Evolutionary conservation across 305 asterid species (phyloP).

Genomic region (Fraxinus latifolia): DNA sequence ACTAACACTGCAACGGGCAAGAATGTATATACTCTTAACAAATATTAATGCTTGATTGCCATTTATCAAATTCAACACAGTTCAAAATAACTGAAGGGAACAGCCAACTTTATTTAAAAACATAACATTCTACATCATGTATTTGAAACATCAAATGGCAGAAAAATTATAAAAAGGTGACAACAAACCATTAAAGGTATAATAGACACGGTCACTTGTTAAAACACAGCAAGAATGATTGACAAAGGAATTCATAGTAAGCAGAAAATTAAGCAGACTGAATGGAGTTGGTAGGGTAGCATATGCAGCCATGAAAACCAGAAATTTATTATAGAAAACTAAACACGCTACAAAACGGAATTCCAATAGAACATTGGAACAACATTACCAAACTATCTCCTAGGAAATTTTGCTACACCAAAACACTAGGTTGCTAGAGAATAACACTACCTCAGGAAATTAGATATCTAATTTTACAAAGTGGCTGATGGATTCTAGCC

Average conservation of each 20-base stretch:
- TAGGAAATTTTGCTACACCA: constrained; percentile 21
- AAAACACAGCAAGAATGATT: neutral
- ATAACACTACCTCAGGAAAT: constrained; percentile 8
- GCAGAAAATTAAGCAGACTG: no score
- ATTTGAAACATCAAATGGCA: neutral
- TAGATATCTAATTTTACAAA: constrained; percentile 27
- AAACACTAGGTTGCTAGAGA: constrained; percentile 13
- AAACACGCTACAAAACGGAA: constrained; percentile 16
- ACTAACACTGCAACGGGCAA: no score
- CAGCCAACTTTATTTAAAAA: no score
- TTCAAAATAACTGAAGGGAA: neutral
- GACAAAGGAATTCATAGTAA: no score
- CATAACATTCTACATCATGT: neutral
- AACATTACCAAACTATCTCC: constrained; percentile 1
- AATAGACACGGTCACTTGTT: neutral
- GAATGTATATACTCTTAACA: neutral
- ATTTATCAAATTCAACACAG: neutral
- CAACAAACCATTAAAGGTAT: neutral
- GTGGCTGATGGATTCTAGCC: constrained; percentile 9
- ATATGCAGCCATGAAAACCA: neutral
- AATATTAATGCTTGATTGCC: neutral
- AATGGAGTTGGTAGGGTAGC: no score
- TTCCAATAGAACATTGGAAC: constrained; percentile 15
- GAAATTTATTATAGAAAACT: constrained; percentile 13
- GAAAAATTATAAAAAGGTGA: no score